Base-by-base conservation (phyloP, 148 eudicot genomes). In the Heliamphora exappendiculata region DNA sequence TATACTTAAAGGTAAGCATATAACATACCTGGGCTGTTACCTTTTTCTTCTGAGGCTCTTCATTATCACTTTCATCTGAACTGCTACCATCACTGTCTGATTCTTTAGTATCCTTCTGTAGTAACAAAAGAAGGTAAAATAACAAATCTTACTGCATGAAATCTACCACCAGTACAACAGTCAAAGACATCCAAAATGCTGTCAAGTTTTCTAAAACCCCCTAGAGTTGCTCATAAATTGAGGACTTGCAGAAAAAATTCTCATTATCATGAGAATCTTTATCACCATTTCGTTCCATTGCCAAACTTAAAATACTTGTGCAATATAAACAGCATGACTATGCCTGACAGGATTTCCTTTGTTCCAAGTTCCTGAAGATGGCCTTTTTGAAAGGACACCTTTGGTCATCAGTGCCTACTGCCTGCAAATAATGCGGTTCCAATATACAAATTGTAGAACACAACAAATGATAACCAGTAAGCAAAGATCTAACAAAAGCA, bases 1-100 rank as follows among this genome's bases (percentile, higher is more conserved):
- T 17, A 22, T 37, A 77, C 8, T 29, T 33, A 17, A 76, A 10
- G 31, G 0, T 4, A 31, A 66, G 4, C 41, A 36, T n/a, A 68
- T 42, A 24, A 65, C 31, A 57, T 59, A 63, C 67, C 19, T 53
- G 36, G 3, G 79, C 82, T 74, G 80, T 80, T 1, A 64, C 42
- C 26, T 72, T 76, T 39, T 80, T 83, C 34, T 41, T 72, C 37
- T 80, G 76, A 8, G 86, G 85, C 73, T 86, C 83, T 0, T 86
- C 87, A 60, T 82, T 88, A 41, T 79, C 79, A 63, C 84, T 84
- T 0, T 79, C 86, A 29, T 47, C 50, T 47, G 50, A 47, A 47
- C 50, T 47, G 12, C 79, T 47, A 47, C 12, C 88, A 31, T 79
- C 80, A 59, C 77, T 80, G 2, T 67, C 79, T 28, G 78, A 76